phyloP scores from a whole-genome alignment of 352 stramenopile species.

The Phytophthora ramorum region DNA sequence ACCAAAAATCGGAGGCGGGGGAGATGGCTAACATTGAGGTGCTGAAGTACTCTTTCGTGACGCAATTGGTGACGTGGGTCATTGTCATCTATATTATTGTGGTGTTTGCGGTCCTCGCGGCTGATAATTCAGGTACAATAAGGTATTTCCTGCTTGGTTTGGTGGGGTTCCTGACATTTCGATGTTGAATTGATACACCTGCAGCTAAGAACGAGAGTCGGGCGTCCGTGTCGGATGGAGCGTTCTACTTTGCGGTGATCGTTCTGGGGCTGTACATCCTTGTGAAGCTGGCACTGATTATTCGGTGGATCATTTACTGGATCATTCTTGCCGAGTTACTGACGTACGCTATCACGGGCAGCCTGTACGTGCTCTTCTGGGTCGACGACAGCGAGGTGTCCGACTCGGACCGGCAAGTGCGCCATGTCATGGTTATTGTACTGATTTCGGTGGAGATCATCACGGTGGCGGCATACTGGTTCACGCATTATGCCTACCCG shows the following conservation, averaged over 20 bases:
- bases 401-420: slow-evolving; percentile 36
- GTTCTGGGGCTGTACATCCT: slow-evolving; percentile 69
- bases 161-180: background rate
- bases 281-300: slow-evolving; percentile 72
- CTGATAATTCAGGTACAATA: slow-evolving; percentile 30
- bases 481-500: slow-evolving; percentile 74
- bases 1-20: background rate
- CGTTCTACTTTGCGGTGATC: slow-evolving; percentile 62
- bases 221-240: slow-evolving; percentile 39
- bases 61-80: slow-evolving; percentile 58
- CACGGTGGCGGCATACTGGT: slow-evolving; percentile 62
- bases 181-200: slow-evolving; percentile 5
- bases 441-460: slow-evolving; percentile 50
- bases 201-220: slow-evolving; percentile 17
- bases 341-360: slow-evolving; percentile 56
- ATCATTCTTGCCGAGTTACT: slow-evolving; percentile 72
- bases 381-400: slow-evolving; percentile 38
- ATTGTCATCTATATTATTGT: slow-evolving; percentile 64
- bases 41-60: slow-evolving; percentile 53
- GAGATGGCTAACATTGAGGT: background rate
- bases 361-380: slow-evolving; percentile 62
- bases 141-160: background rate
- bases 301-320: slow-evolving; percentile 89
- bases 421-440: slow-evolving; percentile 37
- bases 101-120: slow-evolving; percentile 46